Base-by-base conservation (phyloP, 352 stramenopile genomes). In the Phytophthora lateralis region DNA sequence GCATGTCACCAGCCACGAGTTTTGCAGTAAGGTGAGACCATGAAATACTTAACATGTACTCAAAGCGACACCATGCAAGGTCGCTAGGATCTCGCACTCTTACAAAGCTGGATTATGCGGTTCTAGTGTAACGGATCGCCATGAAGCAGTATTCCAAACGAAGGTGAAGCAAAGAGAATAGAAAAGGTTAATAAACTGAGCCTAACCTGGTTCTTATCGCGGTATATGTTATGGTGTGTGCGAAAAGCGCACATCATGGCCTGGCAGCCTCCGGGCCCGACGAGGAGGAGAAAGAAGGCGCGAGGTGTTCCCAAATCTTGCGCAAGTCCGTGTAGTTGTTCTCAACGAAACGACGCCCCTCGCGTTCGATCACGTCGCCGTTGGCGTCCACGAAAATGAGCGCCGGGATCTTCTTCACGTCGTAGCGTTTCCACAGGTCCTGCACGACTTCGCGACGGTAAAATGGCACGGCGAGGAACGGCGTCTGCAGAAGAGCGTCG, bases 301-400 rank as follows among this genome's bases (percentile, higher is more conserved):
- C 38, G 34, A 89, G 48, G 9, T 79, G 75, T 30, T 80, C 70
- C 80, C 80, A 89, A 50, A 89, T 86, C 73, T 75, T 77, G 57
- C 55, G 58, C 24, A 89, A 64, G 55, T 89, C 80, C 32, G 61
- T 81, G 66, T 77, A 89, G 69, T 89, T 69, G 60, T 77, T 76
- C 66, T 89, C 80, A 26, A 89, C 51, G 17, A 89, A 75, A 27
- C 71, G 71, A 47, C 80, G 75, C n/a, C 80, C 80, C 18, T 90
- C 78, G 52, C 78, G 73, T 69, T 85, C 78, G 52, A 90, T 62
- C 21, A 82, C 75, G 32, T 85, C 75, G 51, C 80, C 80, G 52
- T 85, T 71, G 24, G 76, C 64, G 55, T 89, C 74, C 49, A 89
- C 76, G 34, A 89, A 89, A 43, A 89, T 79, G 55, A 89, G 80